phyloP scores from a whole-genome alignment of 352 stramenopile genomes.

The Globisporangium sylvaticum region DNA sequence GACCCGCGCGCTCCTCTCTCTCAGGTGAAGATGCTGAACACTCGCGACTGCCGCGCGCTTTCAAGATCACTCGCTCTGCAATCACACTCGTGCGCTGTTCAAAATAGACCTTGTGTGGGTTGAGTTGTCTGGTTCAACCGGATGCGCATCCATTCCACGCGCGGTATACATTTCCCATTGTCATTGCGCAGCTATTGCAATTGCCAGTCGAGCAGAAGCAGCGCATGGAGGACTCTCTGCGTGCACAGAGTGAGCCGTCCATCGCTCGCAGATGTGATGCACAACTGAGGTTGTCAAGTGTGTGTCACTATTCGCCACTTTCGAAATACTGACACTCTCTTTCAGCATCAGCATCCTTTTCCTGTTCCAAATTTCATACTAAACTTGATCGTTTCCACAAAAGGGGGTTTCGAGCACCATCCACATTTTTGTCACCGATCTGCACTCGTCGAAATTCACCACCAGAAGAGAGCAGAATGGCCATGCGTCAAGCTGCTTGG shows the following conservation, averaged over 20 bases:
- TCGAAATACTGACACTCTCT: background rate
- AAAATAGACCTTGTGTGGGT: background rate
- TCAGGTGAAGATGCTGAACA: background rate
- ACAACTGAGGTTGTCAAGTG: too few relatives aligned
- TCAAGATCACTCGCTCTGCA: background rate
- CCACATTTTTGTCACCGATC: conserved; percentile 9
- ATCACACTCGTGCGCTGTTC: background rate
- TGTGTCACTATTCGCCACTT: background rate
- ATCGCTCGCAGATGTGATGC: too few relatives aligned
- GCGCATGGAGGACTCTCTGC: too few relatives aligned
- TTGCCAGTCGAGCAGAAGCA: too few relatives aligned
- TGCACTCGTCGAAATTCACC: background rate
- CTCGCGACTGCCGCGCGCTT: background rate
- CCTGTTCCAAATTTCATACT: background rate
- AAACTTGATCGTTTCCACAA: background rate
- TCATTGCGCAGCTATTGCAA: too few relatives aligned
- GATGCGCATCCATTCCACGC: too few relatives aligned
- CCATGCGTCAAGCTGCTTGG: conserved; percentile 4
- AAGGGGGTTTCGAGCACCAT: background rate
- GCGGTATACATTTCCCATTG: too few relatives aligned
- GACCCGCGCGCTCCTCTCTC: background rate
- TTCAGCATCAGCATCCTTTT: background rate
- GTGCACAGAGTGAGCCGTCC: too few relatives aligned
- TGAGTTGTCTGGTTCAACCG: too few relatives aligned
- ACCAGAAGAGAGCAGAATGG: background rate